A percentile compares a stretch with the other conserved stretches of the same genome.
Evolutionary conservation across 1,284 basidiomycete species (phyloP).

Genomic region (Golubevia sp.): DNA sequence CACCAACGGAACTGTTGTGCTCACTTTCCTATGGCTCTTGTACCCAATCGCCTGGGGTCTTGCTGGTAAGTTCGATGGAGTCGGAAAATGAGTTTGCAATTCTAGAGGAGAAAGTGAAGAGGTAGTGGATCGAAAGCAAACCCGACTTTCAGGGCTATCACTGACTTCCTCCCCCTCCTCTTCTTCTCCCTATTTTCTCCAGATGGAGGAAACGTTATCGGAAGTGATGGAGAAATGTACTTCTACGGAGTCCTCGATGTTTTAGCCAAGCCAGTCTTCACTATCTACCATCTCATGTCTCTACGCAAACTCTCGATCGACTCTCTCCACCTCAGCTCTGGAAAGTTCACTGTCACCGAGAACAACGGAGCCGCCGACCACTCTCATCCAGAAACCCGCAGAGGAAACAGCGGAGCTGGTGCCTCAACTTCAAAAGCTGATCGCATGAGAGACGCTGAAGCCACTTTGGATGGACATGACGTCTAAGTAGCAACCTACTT

Average conservation of each 20-base stretch:
- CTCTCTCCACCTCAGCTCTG: slow-evolving; percentile 14
- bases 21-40: slow-evolving; percentile 67
- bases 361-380: neutral
- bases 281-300: slow-evolving; percentile 42
- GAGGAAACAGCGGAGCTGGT: neutral
- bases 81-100: too few species aligned
- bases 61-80: too few species aligned
- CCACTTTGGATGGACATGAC: neutral
- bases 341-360: neutral
- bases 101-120: too few species aligned
- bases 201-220: slow-evolving; percentile 67
- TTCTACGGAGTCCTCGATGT: slow-evolving; percentile 70
- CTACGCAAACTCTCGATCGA: slow-evolving; percentile 40
- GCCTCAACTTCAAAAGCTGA: neutral
- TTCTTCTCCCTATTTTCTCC: too few species aligned
- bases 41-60: slow-evolving; percentile 67
- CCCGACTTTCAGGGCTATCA: too few species aligned
- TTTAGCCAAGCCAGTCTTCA: slow-evolving; percentile 64
- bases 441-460: neutral
- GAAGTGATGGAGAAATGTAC: slow-evolving; percentile 64
- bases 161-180: too few species aligned
- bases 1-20: slow-evolving; percentile 61
- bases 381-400: neutral
- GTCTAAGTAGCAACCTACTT: neutral
- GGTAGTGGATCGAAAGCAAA: too few species aligned